Evolutionary conservation across 192 early-diverging fungal genomes (phyloP), one percentile per base, ranked within the genome.

Genomic region (Coemansia sp.): DNA sequence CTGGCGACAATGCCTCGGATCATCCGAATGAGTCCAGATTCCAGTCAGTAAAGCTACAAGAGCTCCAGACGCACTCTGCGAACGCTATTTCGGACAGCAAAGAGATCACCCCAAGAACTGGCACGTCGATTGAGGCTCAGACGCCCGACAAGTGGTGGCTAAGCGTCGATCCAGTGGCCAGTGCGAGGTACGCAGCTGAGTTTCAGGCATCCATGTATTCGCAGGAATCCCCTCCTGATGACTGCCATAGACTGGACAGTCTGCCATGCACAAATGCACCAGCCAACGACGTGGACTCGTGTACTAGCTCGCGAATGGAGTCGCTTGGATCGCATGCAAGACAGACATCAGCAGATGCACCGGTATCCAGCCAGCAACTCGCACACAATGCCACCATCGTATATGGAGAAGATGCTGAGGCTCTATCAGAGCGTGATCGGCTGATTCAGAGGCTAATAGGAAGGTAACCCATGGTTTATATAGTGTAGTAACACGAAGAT

Each of bases 341-440:
- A 7, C 38, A 29, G 10, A 27, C 33, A 18, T 38, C 55, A 33
- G 58, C 20, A 29, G 38, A n/a, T 15, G 11, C 55, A 18, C 15
- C 18, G 38, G 38, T 3, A 7, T 41, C 65, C 7, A 73, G 71
- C 29, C 72, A 73, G 11, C 44, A 68, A 40, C 34, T 12, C 2
- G 73, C 57, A 2, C 66, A 73, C 53, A 60, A 58, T 44, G 77
- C 74, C 24, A 79, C 53, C 22, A 76, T 84, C 34, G 65, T 84
- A 2, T 84, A 84, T 57, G 68, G 72, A 31, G 81, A 84, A 50
- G 82, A 84, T 60, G 66, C 68, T 3, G 69, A 74, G 41, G 72
- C 74, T 27, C 44, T 76, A 6, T 76, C 77, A 12, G 82, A 79
- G 62, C 77, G 74, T 13, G 82, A 84, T 38, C 67, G 31, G 15